phyloP scores from a whole-genome alignment of 2,329 filamentous ascomycete genomes.

The Salinomyces thailandicus region DNA sequence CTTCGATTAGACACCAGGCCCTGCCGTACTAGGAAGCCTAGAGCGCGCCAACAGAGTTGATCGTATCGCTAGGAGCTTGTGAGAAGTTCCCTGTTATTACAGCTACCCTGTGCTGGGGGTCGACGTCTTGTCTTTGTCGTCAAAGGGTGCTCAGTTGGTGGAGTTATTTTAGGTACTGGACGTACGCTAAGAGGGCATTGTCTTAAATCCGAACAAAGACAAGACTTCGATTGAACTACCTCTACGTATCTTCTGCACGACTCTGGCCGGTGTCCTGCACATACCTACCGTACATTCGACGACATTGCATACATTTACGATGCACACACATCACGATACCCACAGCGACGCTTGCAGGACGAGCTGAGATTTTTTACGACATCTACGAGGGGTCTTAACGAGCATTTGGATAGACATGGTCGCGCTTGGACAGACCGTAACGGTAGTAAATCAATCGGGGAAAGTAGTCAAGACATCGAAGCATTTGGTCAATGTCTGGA shows the following conservation, averaged over 20 bases:
- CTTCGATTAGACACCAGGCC: background rate
- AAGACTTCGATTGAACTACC: too few relatives aligned
- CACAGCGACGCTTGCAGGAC: slow-evolving; percentile 8
- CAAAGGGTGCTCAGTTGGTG: background rate
- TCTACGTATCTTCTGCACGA: too few relatives aligned
- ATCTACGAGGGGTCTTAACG: too few relatives aligned
- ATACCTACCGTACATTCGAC: too few relatives aligned
- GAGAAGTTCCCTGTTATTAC: too few relatives aligned
- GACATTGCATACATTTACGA: slow-evolving; percentile 1
- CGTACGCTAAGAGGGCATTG: background rate
- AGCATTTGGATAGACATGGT: slow-evolving; percentile 9
- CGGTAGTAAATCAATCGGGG: slow-evolving; percentile 81
- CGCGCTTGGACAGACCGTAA: slow-evolving; percentile 61
- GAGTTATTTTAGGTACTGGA: background rate
- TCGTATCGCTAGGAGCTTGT: too few relatives aligned
- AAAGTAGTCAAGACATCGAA: slow-evolving; percentile 88
- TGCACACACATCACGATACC: too few relatives aligned
- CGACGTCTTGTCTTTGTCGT: too few relatives aligned
- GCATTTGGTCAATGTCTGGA: slow-evolving; percentile 81
- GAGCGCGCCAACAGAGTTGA: background rate
- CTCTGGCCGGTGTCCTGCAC: too few relatives aligned
- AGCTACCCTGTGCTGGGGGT: background rate
- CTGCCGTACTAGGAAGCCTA: background rate
- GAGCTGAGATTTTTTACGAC: background rate
- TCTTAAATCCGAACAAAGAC: slow-evolving; percentile 4